Conservation (phyloP, 1,139 yeast genomes). For the Pneumocystis jirovecii region DNA sequence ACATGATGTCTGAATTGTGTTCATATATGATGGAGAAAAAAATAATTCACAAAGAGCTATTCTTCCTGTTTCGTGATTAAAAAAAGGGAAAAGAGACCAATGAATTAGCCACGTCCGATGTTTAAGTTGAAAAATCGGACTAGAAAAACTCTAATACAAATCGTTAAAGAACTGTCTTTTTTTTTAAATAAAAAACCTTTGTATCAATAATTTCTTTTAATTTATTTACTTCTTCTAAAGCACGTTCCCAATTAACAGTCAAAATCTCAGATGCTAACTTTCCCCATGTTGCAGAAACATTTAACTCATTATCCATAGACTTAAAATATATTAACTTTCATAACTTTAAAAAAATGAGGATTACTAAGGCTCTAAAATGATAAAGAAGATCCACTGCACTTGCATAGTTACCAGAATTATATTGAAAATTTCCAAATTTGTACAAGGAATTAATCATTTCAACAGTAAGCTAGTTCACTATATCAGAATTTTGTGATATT, state of each 20-base stretch:
- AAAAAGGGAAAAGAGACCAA: slow-evolving; percentile 48
- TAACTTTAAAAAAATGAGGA: not conserved
- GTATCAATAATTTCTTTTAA: slow-evolving; percentile 43
- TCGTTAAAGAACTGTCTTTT: not conserved
- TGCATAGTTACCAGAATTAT: slow-evolving; percentile 44
- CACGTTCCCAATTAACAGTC: slow-evolving; percentile 36
- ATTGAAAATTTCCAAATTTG: slow-evolving; percentile 44
- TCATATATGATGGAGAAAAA: slow-evolving; percentile 42
- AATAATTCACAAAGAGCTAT: slow-evolving; percentile 35
- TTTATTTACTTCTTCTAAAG: slow-evolving; percentile 37
- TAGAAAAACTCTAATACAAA: slow-evolving; percentile 25
- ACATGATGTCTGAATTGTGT: slow-evolving; percentile 50
- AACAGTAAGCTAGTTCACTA: slow-evolving; percentile 24
- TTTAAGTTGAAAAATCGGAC: slow-evolving; percentile 43
- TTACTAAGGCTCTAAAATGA: slow-evolving; percentile 35
- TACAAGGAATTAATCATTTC: slow-evolving; percentile 38
- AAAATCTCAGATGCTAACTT: slow-evolving; percentile 43
- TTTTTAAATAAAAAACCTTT: slow-evolving; percentile 20
- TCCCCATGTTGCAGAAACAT: slow-evolving; percentile 50
- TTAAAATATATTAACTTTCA: not conserved
- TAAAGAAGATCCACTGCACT: slow-evolving; percentile 42
- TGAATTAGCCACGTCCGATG: slow-evolving; percentile 52
- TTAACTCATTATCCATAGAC: slow-evolving; percentile 35
- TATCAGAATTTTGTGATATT: slow-evolving; percentile 16
- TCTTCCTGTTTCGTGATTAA: slow-evolving; percentile 34